Evolutionary conservation across 1,284 basidiomycete species (phyloP).

Genomic region (Marasmius sp.): DNA sequence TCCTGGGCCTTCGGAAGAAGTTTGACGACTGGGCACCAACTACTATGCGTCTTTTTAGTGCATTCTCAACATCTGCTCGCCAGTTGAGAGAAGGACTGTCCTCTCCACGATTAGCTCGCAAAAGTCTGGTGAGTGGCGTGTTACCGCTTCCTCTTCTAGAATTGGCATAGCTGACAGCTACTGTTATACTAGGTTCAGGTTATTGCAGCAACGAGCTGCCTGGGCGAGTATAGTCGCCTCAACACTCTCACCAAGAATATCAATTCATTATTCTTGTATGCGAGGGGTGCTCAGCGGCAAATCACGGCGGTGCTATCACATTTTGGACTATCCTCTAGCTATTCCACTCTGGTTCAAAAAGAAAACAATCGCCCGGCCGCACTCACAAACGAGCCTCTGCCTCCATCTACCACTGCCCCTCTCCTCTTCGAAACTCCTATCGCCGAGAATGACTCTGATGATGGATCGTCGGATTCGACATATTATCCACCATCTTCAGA

Average conservation of each 20-base stretch:
- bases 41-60: not conserved
- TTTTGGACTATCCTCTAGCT: conserved; percentile 27
- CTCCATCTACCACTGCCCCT: not conserved
- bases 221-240: conserved; percentile 28
- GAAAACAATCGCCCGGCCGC: not conserved
- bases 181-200: conserved; percentile 13
- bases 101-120: not conserved
- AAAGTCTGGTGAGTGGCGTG: not conserved
- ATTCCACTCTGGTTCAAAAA: conserved; percentile 19
- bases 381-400: not conserved
- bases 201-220: conserved; percentile 15
- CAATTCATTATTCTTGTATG: conserved; percentile 32
- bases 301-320: conserved; percentile 24
- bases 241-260: conserved; percentile 29
- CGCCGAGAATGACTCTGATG: not conserved
- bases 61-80: not conserved
- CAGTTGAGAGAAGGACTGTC: not conserved
- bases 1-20: not conserved
- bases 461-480: not conserved
- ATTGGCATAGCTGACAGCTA: no score
- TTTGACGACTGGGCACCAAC: not conserved
- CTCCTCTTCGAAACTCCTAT: not conserved
- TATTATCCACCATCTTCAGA: not conserved
- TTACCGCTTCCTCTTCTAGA: no score
- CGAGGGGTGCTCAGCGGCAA: conserved; percentile 28